A percentile compares a stretch with the other conserved stretches of the same genome.
These are phyloP conservation scores for Adansonia gregorii DNA, from an alignment of 441 rosid genomes.

Conservation along the genomic window DNA sequence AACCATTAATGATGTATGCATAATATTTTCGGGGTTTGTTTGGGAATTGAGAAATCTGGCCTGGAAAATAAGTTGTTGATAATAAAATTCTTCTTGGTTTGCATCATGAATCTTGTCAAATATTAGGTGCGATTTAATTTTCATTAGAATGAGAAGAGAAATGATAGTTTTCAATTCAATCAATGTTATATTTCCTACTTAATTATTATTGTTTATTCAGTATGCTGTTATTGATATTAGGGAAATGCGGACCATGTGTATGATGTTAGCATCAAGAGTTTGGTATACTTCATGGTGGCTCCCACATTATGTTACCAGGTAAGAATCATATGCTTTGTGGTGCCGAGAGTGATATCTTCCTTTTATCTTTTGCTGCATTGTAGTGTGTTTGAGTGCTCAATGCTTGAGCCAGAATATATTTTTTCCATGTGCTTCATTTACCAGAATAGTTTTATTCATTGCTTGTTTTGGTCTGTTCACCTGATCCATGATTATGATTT, in stretches of 20 bases:
- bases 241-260: constrained; percentile 49
- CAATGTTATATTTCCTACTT: constrained; percentile 7
- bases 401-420: constrained; percentile 8
- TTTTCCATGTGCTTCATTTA: constrained; percentile 18
- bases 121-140: neutral
- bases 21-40: neutral
- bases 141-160: neutral
- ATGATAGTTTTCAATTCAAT: neutral
- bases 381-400: neutral
- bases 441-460: neutral
- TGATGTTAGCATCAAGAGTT: constrained; percentile 70
- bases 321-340: constrained; percentile 26
- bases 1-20: neutral
- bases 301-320: constrained; percentile 99
- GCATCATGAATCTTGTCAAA: neutral
- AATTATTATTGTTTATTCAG: constrained; percentile 16
- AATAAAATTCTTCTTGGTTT: neutral
- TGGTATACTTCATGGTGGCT: constrained; percentile 95
- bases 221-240: constrained; percentile 46
- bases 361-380: neutral
- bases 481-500: neutral
- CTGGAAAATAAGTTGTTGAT: constrained; percentile 8
- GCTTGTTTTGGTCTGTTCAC: neutral
- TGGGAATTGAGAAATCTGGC: constrained; percentile 8
- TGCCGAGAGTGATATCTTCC: neutral